Base-by-base conservation (phyloP, 2,329 filamentous ascomycete species). In the Coniella vitis region DNA sequence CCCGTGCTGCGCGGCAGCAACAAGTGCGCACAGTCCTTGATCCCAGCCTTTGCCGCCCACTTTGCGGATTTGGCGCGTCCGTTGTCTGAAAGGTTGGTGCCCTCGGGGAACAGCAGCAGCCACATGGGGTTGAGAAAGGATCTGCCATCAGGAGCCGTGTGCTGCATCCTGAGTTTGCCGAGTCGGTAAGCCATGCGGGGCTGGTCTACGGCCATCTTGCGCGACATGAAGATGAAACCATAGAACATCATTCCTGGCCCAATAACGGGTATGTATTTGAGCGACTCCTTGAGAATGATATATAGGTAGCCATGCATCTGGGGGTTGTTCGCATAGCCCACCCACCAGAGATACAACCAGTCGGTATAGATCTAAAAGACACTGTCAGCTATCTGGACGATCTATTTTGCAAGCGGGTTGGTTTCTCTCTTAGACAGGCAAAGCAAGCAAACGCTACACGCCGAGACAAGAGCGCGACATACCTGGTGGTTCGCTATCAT, bases 271-370 rank as follows among this genome's bases (percentile, higher is more conserved):
- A 95, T 82, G 57, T 81, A 84, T 64, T 87, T 90, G 54, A 95
- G 71, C 1, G 87, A 90, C 63, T 95, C 87, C 61, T 95, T 95
- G 45, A 94, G 71, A 59, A 95, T 91, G 63, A 95, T 95, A 70
- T 89, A 94, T 60, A 95, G 76, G 61, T 89, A 85, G 10, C 90
- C 89, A 59, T 93, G 86, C 79, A 89, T 88, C 46, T 78, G 76
- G 49, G 86, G 86, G 2, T 59, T 65, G 60, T 83, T 84, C 21
- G 86, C 88, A 60, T 95, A 95, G n/a, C 83, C 87, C 21, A 89
- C 83, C 89, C 89, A 95, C 89, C 89, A 95, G 7, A 95, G 77
- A 63, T 95, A 95, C 8, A 94, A 68, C 89, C 88, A 95, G 67
- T 95, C 88, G 8, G 88, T 91, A 63, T 95, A 94, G 45, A 94